Base-by-base conservation (phyloP, 1,139 yeast genomes). In the Debaryomyces psychrophilus region DNA sequence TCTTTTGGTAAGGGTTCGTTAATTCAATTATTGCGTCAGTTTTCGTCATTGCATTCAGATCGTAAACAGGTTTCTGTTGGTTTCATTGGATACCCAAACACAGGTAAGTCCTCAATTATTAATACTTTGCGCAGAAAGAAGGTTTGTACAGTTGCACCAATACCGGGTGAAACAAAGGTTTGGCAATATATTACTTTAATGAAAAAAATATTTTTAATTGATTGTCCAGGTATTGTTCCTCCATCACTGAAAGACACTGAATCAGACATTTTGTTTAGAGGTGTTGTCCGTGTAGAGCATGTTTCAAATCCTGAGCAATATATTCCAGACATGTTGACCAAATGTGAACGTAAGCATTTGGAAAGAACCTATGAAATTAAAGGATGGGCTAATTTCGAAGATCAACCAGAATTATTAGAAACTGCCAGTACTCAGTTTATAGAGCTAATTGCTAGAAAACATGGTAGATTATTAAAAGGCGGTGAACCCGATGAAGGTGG, bases 161-260 rank as follows among this genome's bases (percentile, higher is more conserved):
- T 93, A 59, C 99, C 99, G 26, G 99, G 99, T 64, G 99, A 93
- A 65, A 93, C 99, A 39, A 93, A 93, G 69, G 98, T 93, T 37
- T 93, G 99, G 99, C 99, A 93, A 74, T 93, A 93, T 71, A 90
- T 93, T 60, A 92, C 99, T 2, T 77, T 93, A 61, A 93, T 93
- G 97, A 90, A 92, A 76, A 81, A 92, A 57, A 93, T 93, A 45
- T 93, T 90, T 69, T 76, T 93, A 59, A 93, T 93, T 61, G 99
- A 93, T 70, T 93, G 99, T 75, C 99, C 99, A 2, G 99, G 99
- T 69, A 92, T 93, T 63, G 99, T 95, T 5, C 99, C 99, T 7
- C 99, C 99, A 28, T 87, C 95, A 23, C 67, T 82, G 26, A 90
- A 85, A 59, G 99, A 93, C 64, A 70, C 93, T 1, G 95, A 90